A percentile compares a stretch with the other conserved stretches of the same genome.
Evolutionary conservation across 73 alveolate genomes (phyloP).

Genomic region (Paramecium primaurelia): DNA sequence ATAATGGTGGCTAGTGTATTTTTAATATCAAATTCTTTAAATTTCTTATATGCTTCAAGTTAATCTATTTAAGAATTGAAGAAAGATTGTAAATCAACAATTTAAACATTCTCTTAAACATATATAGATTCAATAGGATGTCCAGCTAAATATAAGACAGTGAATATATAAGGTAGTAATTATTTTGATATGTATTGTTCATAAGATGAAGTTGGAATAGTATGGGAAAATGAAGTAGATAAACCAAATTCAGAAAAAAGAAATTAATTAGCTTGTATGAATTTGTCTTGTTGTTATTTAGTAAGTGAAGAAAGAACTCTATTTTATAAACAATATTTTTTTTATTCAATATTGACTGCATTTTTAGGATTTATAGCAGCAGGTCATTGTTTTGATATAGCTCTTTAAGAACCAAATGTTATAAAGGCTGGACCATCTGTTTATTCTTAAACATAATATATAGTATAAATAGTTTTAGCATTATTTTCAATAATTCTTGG

Average conservation of each 20-base stretch:
- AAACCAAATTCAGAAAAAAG: neutral
- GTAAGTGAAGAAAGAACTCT: conserved; percentile 32
- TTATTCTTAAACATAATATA: neutral
- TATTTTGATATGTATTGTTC: neutral
- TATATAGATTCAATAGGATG: conserved; percentile 30
- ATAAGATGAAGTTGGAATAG: conserved; percentile 34
- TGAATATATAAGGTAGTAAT: neutral
- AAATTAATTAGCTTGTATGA: conserved; percentile 15
- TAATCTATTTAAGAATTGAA: neutral
- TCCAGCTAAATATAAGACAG: conserved; percentile 37
- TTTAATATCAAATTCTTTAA: neutral
- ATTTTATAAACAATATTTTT: conserved; percentile 15
- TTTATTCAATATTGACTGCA: conserved; percentile 1
- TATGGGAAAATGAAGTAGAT: conserved; percentile 23
- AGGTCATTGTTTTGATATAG: conserved; percentile 47
- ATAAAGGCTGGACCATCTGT: conserved; percentile 46
- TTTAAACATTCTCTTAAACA: neutral
- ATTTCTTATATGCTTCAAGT: conserved; percentile 19
- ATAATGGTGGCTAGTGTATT: neutral
- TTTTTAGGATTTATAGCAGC: conserved; percentile 42
- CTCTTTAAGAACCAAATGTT: neutral
- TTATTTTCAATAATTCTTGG: neutral
- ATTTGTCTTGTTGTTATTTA: conserved; percentile 10
- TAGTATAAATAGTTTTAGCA: neutral
- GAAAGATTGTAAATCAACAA: conserved; percentile 16